These are phyloP conservation scores for Dioscorea alata DNA, from an alignment of 106 monocot species.

Conservation along the genomic window DNA sequence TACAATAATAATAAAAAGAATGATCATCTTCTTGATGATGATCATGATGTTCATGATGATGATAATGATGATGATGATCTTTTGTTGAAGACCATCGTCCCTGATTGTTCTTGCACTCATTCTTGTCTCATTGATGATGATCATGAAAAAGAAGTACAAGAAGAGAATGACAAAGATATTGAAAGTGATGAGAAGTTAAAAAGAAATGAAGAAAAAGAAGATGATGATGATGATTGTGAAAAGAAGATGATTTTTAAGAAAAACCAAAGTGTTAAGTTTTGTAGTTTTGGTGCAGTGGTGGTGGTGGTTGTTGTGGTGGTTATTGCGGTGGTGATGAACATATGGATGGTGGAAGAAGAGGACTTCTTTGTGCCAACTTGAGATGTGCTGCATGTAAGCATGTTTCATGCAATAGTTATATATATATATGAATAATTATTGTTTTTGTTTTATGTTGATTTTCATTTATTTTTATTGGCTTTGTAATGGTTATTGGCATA, in stretches of 20 bases:
- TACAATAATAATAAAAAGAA: not conserved
- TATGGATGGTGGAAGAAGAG: slow-evolving; percentile 3
- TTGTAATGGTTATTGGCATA: no score
- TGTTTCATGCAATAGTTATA: no score
- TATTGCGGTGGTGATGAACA: not conserved
- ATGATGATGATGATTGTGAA: not conserved
- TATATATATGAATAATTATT: no score
- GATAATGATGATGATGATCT: not conserved
- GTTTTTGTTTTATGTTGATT: no score
- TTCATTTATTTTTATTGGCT: no score
- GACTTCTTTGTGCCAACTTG: slow-evolving; percentile 15
- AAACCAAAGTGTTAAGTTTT: not conserved
- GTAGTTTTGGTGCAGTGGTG: not conserved
- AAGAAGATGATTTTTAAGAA: not conserved
- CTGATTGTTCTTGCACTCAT: not conserved
- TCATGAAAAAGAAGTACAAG: not conserved
- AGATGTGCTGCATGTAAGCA: not conserved
- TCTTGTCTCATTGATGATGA: no score
- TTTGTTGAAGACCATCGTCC: no score
- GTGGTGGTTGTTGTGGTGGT: not conserved
- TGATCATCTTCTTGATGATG: not conserved
- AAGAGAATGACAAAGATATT: not conserved
- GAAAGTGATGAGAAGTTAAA: not conserved
- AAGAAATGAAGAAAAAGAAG: not conserved
- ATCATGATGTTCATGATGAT: not conserved